Conservation (phyloP, 331 rosid species). For the Malus hybrid region DNA sequence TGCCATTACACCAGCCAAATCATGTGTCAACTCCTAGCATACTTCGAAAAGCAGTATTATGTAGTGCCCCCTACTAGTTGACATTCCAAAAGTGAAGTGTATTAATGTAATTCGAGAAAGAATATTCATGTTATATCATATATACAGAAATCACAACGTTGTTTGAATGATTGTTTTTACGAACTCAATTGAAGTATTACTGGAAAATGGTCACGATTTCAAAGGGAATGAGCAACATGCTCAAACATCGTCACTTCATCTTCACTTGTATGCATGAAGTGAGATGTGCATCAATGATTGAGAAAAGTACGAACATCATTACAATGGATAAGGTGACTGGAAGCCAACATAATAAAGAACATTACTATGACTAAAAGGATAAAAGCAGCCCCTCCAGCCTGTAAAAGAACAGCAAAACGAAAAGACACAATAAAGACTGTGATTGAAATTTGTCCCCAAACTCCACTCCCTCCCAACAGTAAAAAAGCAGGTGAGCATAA, state of each 20-base stretch:
- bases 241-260: background rate
- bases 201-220: background rate
- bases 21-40: slow-evolving; percentile 3
- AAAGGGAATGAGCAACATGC: background rate
- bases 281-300: background rate
- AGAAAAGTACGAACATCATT: background rate
- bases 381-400: background rate
- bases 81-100: background rate
- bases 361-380: background rate
- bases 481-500: background rate
- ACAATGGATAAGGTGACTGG: background rate
- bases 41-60: background rate
- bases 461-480: background rate
- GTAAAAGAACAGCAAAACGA: background rate
- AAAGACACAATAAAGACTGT: background rate
- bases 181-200: background rate
- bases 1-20: slow-evolving; percentile 34
- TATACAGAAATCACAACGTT: background rate
- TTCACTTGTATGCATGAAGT: background rate
- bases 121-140: background rate
- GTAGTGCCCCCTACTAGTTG: background rate
- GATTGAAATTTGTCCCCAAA: background rate
- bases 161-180: background rate
- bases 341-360: background rate
- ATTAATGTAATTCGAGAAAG: background rate